Conservation (phyloP, 2,329 filamentous ascomycete genomes). For the Penicillium griseofulvum region DNA sequence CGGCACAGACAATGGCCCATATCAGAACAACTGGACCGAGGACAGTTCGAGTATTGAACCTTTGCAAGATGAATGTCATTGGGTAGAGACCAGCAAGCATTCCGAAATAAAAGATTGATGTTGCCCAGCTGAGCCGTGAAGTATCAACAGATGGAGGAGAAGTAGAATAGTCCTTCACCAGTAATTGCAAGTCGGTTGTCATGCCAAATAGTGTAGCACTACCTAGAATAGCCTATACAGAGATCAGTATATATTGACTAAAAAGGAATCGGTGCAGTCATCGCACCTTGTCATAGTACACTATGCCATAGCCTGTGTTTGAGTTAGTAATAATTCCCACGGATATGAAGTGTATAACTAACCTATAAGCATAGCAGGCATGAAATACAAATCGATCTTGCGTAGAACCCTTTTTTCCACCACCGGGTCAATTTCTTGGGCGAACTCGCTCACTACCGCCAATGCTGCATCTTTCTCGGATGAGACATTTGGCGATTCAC, state of each 20-base stretch:
- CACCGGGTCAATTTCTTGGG: slow-evolving; percentile 51
- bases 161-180: slow-evolving; percentile 51
- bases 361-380: slow-evolving; percentile 65
- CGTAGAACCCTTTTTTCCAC: slow-evolving; percentile 58
- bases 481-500: neutral
- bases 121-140: slow-evolving; percentile 70
- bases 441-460: slow-evolving; percentile 57
- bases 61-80: slow-evolving; percentile 68
- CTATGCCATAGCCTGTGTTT: slow-evolving; percentile 55
- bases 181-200: slow-evolving; percentile 65
- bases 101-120: slow-evolving; percentile 76
- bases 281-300: slow-evolving; percentile 66
- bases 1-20: slow-evolving; percentile 67
- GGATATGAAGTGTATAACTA: neutral
- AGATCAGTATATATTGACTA: neutral
- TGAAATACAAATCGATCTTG: slow-evolving; percentile 66
- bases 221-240: slow-evolving; percentile 64
- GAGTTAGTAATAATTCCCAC: neutral
- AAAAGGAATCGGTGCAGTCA: neutral
- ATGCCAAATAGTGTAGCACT: slow-evolving; percentile 73
- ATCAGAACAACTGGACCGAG: slow-evolving; percentile 57
- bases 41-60: slow-evolving; percentile 63
- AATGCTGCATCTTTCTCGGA: slow-evolving; percentile 56
- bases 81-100: slow-evolving; percentile 73
- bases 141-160: slow-evolving; percentile 62